Evolutionary conservation across 768 basidiomycete species (phyloP), one percentile per base, ranked within the genome.

Genomic region (Naganishia randhawae): DNA sequence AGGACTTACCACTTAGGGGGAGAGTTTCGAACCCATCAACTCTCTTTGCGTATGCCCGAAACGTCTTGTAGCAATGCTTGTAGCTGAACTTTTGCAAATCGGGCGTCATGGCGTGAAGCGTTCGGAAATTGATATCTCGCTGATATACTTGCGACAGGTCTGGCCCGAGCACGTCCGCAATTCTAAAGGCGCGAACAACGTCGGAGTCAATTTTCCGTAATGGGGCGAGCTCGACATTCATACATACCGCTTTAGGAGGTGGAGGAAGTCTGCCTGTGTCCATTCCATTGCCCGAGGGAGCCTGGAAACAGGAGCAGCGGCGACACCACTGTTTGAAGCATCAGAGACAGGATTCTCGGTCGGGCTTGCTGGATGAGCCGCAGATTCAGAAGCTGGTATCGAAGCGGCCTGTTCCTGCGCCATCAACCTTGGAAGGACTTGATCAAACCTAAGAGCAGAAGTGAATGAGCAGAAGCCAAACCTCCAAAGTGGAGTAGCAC

Each of bases 31-130:
- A 61, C 19, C 57, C 57, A 39, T 61, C 57, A 41, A 61, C 39
- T 29, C 57, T 35, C 57, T 61, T 61, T 37, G 37, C 57, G 29
- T 61, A 61, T 8, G 57, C 57, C 16, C 57, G 57, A 39, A 61
- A 61, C n/a, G 57, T 61, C 39, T 61, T 61, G 57, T 61, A 61
- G 16, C 57, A 61, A 42, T 61, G 57, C 39, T 61, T 61, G 57
- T 61, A 61, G 57, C 57, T 61, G 25, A 61, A 61, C 39, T 61
- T 61, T n/a, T 37, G 35, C 37, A 61, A 39, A 25, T 61, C 57
- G 10, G 57, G 37, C 37, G 57, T 61, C 13, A 39, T 17, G 39
- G 57, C 57, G 8, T 61, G 57, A 11, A 61, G 39, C 39, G 57
- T 61, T 41, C 57, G 57, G 57, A 61, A 61, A 19, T 61, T 61